Conservation (phyloP, 257 asterid species). For the Gentiana macrophylla region DNA sequence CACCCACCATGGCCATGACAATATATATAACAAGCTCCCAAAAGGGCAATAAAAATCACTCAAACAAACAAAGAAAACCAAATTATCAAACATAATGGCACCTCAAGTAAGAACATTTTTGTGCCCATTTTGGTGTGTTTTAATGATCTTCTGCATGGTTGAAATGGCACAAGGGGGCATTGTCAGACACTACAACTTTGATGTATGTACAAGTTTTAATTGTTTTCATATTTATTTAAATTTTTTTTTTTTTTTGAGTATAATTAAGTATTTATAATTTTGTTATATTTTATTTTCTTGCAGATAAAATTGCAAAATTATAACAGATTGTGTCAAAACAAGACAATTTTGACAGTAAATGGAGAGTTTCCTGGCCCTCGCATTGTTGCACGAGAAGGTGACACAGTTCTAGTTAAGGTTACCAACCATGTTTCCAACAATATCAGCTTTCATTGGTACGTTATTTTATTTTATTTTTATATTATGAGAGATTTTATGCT, state of each 20-base stretch:
- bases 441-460: slow-evolving; percentile 57
- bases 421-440: slow-evolving; percentile 50
- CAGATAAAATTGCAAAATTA: slow-evolving; percentile 50
- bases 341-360: slow-evolving; percentile 45
- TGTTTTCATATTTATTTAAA: too few species aligned
- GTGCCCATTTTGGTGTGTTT: background rate
- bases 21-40: slow-evolving; percentile 5
- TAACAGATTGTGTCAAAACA: slow-evolving; percentile 49
- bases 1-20: background rate
- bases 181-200: slow-evolving; percentile 6
- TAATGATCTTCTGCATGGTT: slow-evolving; percentile 11
- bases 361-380: slow-evolving; percentile 65
- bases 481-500: too few species aligned
- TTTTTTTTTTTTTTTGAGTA: background rate
- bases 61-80: background rate
- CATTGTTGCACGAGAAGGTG: slow-evolving; percentile 56
- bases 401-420: slow-evolving; percentile 41
- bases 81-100: background rate
- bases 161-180: slow-evolving; percentile 11
- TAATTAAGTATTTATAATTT: background rate
- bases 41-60: slow-evolving; percentile 2
- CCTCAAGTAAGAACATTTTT: slow-evolving; percentile 5
- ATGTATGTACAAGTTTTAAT: background rate
- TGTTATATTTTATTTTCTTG: background rate
- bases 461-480: too few species aligned